Evolutionary conservation across 176 grass and related monocot species (phyloP).

Genomic region (Eleusine indica): DNA sequence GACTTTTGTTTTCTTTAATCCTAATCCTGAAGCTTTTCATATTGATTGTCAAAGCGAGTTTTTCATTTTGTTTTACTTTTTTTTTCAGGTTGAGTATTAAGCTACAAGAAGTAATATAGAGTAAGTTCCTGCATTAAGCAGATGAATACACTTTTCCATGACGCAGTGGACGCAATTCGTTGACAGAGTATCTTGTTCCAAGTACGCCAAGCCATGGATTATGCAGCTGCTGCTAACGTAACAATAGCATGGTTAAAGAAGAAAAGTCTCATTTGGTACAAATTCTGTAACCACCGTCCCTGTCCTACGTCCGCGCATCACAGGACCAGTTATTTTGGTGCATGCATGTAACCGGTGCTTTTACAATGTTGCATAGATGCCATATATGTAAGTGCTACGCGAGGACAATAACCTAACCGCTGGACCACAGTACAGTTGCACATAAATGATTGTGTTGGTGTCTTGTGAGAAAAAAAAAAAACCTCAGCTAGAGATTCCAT

Average conservation of each 20-base stretch:
- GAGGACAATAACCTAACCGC: neutral
- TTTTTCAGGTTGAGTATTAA: neutral
- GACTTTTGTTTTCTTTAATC: conserved; percentile 25
- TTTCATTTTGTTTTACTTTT: neutral
- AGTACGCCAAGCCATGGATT: neutral
- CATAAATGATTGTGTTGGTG: conserved; percentile 32
- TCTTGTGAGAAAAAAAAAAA: neutral
- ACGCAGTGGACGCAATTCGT: neutral
- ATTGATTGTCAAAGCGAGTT: conserved; percentile 25
- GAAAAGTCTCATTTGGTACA: no score
- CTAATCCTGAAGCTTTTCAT: neutral
- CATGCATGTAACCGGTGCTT: conserved; percentile 16
- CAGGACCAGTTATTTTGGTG: neutral
- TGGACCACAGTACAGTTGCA: conserved; percentile 44
- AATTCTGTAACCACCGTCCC: no score
- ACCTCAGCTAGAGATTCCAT: conserved; percentile 5
- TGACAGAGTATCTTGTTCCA: neutral
- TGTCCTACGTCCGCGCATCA: neutral
- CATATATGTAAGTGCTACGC: neutral
- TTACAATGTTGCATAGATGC: conserved; percentile 18
- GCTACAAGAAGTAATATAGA: neutral
- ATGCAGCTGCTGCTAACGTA: neutral
- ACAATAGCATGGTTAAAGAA: no score
- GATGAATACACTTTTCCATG: neutral
- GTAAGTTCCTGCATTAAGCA: neutral